phyloP scores from a whole-genome alignment of 2,329 filamentous ascomycete species.

The Colletotrichum truncatum region DNA sequence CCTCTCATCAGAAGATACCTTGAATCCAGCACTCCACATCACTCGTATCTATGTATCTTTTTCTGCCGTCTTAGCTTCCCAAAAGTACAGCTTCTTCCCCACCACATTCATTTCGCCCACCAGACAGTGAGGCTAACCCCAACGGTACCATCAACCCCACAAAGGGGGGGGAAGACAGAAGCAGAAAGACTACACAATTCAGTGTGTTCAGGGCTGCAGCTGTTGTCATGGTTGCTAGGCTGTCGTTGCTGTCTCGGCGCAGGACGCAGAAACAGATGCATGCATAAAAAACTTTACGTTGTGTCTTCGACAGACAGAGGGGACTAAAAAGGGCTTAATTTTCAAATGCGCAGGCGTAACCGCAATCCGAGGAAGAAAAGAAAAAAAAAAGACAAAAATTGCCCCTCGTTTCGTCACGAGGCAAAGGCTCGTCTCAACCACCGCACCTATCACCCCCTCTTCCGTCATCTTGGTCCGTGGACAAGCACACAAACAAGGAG shows the following conservation, averaged over 20 bases:
- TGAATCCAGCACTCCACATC: not conserved
- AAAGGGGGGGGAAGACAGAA: not conserved
- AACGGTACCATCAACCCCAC: not conserved
- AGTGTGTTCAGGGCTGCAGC: not conserved
- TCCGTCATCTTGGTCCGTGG: not conserved
- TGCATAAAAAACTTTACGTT: not conserved
- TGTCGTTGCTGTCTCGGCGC: not conserved
- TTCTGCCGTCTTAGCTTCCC: not conserved
- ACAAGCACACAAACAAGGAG: not conserved
- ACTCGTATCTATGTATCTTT: not conserved
- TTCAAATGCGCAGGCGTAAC: too few relatives aligned
- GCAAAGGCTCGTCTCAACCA: not conserved
- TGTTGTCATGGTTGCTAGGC: not conserved
- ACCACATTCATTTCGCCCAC: not conserved
- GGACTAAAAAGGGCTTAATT: too few relatives aligned
- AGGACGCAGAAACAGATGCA: not conserved
- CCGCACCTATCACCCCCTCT: not conserved
- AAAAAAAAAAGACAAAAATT: not conserved
- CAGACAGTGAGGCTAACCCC: conserved; percentile 8
- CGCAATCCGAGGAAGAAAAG: too few relatives aligned
- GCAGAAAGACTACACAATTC: too few relatives aligned
- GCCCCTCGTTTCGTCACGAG: not conserved
- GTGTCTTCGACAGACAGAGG: too few relatives aligned
- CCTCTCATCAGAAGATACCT: not conserved
- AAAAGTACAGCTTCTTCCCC: not conserved